Conservation (phyloP, 805 yeast species). For the Spathaspora passalidarum region DNA sequence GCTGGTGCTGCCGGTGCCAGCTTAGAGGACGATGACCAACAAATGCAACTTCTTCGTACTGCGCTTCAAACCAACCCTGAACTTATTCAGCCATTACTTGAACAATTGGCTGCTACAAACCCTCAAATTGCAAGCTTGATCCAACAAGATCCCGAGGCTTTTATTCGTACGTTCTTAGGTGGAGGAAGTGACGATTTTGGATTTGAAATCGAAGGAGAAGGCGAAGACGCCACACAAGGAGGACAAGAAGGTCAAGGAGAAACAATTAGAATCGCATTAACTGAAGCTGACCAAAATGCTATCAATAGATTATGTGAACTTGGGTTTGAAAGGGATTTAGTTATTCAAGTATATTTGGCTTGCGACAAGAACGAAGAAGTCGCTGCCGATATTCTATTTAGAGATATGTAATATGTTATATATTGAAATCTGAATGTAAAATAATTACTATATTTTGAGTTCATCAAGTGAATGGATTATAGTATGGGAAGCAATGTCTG, state of each 20-base stretch:
- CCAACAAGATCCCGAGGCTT: conserved; percentile 86
- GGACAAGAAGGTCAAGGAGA: conserved; percentile 29
- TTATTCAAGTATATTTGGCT: conserved; percentile 92
- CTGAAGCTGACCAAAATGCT: conserved; percentile 87
- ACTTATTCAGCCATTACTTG: conserved; percentile 77
- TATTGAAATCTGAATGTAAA: too few species aligned
- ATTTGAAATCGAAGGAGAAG: conserved; percentile 30
- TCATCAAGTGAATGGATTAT: conserved; percentile 19
- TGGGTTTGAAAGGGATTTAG: conserved; percentile 87
- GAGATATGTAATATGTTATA: too few species aligned
- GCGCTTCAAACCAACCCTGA: conserved; percentile 85
- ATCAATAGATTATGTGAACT: conserved; percentile 84
- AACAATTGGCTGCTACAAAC: conserved; percentile 73
- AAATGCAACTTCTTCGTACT: conserved; percentile 60
- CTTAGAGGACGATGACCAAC: conserved; percentile 38
- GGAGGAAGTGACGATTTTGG: conserved; percentile 52
- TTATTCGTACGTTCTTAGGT: conserved; percentile 67
- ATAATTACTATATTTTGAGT: conserved; percentile 3
- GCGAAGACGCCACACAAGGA: conserved; percentile 30
- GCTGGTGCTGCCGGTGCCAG: conserved; percentile 33
- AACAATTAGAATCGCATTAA: conserved; percentile 54
- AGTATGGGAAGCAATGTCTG: conserved; percentile 23
- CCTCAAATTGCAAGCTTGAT: conserved; percentile 83
- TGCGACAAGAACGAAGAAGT: conserved; percentile 97
- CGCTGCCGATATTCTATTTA: conserved; percentile 87